Evolutionary conservation across 2,329 filamentous ascomycete species (phyloP).

Genomic region (Pseudofabraea citricarpa): DNA sequence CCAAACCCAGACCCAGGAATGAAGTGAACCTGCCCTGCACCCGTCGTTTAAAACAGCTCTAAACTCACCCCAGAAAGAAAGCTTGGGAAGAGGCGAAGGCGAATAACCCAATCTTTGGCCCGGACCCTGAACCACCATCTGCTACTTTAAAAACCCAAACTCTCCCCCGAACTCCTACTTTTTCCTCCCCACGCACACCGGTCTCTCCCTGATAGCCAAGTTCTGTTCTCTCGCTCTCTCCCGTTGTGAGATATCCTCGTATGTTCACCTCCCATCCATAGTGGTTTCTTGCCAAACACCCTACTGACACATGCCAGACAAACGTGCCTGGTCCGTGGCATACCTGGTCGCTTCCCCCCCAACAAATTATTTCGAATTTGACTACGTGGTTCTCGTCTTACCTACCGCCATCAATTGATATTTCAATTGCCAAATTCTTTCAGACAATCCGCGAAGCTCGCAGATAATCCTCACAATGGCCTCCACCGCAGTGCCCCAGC

Average conservation of each 20-base stretch:
- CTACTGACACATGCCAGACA: not conserved
- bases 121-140: not conserved
- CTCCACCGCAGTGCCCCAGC: constrained; percentile 24
- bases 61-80: too few species aligned
- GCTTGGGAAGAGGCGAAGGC: not conserved
- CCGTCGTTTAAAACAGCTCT: too few species aligned
- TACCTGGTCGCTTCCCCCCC: not conserved
- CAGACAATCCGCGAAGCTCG: not conserved
- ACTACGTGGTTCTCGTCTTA: not conserved
- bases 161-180: not conserved
- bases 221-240: not conserved
- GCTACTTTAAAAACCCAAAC: not conserved
- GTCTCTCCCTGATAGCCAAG: not conserved
- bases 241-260: not conserved
- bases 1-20: too few species aligned
- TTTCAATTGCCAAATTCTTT: not conserved
- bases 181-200: not conserved
- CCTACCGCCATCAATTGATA: not conserved
- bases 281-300: not conserved
- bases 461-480: constrained; percentile 25
- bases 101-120: not conserved
- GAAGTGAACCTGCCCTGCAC: too few species aligned
- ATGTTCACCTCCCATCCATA: not conserved
- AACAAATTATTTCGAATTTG: not conserved
- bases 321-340: not conserved